These are phyloP conservation scores for Diaporthe sp. DNA, from an alignment of 2,329 filamentous ascomycete genomes.

Conservation along the genomic window DNA sequence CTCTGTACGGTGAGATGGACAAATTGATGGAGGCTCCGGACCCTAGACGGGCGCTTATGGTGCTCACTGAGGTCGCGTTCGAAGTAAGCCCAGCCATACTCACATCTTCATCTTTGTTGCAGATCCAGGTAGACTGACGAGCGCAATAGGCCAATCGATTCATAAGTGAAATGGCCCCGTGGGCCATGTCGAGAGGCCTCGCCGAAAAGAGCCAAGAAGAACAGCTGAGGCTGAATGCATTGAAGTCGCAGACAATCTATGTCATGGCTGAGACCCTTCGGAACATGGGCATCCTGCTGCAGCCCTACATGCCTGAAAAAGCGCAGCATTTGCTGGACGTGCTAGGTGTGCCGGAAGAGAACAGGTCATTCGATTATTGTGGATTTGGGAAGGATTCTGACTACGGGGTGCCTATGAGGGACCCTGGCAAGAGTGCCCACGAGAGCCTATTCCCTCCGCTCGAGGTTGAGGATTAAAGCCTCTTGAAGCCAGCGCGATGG, in stretches of 20 bases:
- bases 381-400: constrained; percentile 72
- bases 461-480: constrained; percentile 55
- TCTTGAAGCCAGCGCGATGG: not conserved
- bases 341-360: constrained; percentile 76
- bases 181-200: constrained; percentile 67
- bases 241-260: constrained; percentile 70
- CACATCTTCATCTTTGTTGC: not conserved
- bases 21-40: constrained; percentile 37
- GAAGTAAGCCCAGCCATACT: constrained; percentile 59
- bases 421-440: constrained; percentile 54
- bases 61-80: constrained; percentile 73
- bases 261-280: constrained; percentile 82
- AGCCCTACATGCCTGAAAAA: constrained; percentile 91
- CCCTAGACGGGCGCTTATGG: constrained; percentile 37
- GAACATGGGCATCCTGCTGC: constrained; percentile 85
- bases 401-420: constrained; percentile 72
- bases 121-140: constrained; percentile 35
- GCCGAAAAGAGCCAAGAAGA: constrained; percentile 47
- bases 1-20: constrained; percentile 18
- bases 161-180: constrained; percentile 76
- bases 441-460: constrained; percentile 68
- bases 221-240: constrained; percentile 59
- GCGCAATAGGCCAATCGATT: constrained; percentile 75
- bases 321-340: constrained; percentile 80
- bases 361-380: constrained; percentile 75